Evolutionary conservation across 768 basidiomycete genomes (phyloP).

Genomic region (Rubroboletus pulcherrimus): DNA sequence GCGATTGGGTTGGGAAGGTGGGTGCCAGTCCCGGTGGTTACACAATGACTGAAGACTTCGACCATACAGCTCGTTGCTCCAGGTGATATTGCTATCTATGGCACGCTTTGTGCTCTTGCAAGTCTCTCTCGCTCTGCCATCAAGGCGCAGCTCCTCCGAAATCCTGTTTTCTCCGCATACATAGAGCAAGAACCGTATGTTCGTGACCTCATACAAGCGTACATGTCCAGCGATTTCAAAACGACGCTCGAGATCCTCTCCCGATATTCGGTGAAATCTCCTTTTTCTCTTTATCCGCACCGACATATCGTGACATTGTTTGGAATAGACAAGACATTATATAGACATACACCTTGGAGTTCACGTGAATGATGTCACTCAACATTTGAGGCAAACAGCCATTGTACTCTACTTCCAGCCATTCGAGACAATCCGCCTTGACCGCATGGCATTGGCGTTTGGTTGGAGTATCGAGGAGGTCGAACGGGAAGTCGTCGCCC

Average conservation of each 20-base stretch:
- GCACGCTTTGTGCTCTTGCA: slow-evolving; percentile 79
- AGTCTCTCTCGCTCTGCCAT: slow-evolving; percentile 68
- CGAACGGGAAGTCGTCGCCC: slow-evolving; percentile 65
- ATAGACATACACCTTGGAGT: slow-evolving; percentile 73
- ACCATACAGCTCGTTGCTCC: slow-evolving; percentile 58
- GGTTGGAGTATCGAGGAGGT: slow-evolving; percentile 74
- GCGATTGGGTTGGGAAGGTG: slow-evolving; percentile 76
- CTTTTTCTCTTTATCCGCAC: background rate
- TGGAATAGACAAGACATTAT: slow-evolving; percentile 64
- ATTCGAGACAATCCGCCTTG: slow-evolving; percentile 79
- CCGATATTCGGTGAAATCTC: slow-evolving; percentile 56
- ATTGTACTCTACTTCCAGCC: slow-evolving; percentile 89
- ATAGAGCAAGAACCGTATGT: slow-evolving; percentile 86
- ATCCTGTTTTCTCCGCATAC: slow-evolving; percentile 66
- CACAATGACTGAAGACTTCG: background rate
- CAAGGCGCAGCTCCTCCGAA: slow-evolving; percentile 63
- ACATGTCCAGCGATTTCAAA: slow-evolving; percentile 85
- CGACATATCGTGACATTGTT: background rate
- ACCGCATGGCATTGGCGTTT: slow-evolving; percentile 82
- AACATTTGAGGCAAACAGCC: slow-evolving; percentile 70
- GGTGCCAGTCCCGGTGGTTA: background rate
- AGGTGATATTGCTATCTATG: slow-evolving; percentile 84
- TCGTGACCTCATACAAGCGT: slow-evolving; percentile 81
- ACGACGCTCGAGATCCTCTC: slow-evolving; percentile 71
- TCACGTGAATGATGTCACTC: slow-evolving; percentile 64